A percentile compares a stretch with the other conserved stretches of the same genome.
Conservation (phyloP, 805 yeast genomes). For the Kodamaea restingae region DNA sequence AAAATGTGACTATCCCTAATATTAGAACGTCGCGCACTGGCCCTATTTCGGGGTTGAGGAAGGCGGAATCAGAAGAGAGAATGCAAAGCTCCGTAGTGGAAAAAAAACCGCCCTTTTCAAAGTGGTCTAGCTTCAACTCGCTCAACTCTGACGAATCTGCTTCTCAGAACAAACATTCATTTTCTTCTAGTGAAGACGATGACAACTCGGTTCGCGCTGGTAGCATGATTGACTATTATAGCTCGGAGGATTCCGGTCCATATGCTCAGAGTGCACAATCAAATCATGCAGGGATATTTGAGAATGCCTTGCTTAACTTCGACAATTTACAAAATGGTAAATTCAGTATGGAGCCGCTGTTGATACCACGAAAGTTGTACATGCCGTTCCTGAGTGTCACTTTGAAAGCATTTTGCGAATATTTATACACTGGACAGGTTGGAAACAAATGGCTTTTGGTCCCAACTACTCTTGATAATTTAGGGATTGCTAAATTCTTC, state of each 20-base stretch:
- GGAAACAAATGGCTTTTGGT: conserved; percentile 70
- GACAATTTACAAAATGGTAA: conserved; percentile 28
- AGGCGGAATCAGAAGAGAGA: not conserved
- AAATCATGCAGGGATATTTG: conserved; percentile 11
- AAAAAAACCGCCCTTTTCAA: conserved; percentile 4
- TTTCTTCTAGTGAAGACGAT: conserved; percentile 8
- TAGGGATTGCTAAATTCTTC: conserved; percentile 59
- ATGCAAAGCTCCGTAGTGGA: conserved; percentile 1
- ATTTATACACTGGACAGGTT: conserved; percentile 73
- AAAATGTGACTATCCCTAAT: not conserved
- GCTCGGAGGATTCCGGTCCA: conserved; percentile 5
- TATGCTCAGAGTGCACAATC: not conserved
- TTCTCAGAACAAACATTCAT: conserved; percentile 1
- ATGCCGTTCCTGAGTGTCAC: conserved; percentile 63
- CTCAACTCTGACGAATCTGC: conserved; percentile 3
- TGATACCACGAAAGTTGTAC: conserved; percentile 64
- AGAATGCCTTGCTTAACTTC: conserved; percentile 28
- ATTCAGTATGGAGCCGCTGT: conserved; percentile 52
- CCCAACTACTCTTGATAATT: conserved; percentile 64
- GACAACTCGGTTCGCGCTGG: conserved; percentile 4
- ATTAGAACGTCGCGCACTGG: conserved; percentile 1
- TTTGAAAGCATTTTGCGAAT: conserved; percentile 65
- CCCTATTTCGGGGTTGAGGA: not conserved
- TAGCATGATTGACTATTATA: conserved; percentile 1
- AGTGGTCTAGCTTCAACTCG: conserved; percentile 7